phyloP scores from a whole-genome alignment of 2,329 filamentous ascomycete genomes.

The Paecilomyces formosus region DNA sequence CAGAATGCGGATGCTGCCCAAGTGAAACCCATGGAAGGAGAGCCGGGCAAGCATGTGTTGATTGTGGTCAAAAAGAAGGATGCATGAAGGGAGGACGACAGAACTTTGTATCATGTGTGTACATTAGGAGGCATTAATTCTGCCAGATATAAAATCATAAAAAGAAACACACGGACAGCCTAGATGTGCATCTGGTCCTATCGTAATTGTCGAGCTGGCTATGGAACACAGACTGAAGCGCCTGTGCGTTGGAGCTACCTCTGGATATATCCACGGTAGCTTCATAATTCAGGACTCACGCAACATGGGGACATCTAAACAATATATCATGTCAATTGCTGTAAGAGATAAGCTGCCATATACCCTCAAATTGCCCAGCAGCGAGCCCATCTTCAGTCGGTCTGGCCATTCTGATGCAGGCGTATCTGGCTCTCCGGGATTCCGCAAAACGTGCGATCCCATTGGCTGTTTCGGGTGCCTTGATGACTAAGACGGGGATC shows the following conservation, averaged over 20 bases:
- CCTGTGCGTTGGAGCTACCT: not conserved
- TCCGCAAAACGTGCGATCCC: conserved; percentile 22
- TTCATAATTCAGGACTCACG: not conserved
- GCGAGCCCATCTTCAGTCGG: not conserved
- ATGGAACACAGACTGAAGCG: not conserved
- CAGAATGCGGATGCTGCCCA: conserved; percentile 36
- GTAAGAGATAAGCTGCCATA: not conserved
- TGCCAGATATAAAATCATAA: not conserved
- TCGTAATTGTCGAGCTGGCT: not conserved
- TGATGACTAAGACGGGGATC: conserved; percentile 29
- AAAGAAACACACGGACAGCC: not conserved
- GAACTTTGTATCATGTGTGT: not conserved
- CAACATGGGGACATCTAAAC: not conserved
- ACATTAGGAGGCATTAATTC: not conserved
- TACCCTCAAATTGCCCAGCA: not conserved
- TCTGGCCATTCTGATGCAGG: not conserved
- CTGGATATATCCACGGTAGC: not conserved
- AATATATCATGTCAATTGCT: not conserved
- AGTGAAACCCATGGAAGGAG: conserved; percentile 34
- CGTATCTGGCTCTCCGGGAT: not conserved
- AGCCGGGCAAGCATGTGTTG: conserved; percentile 29
- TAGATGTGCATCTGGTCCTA: not conserved
- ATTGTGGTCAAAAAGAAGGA: conserved; percentile 29
- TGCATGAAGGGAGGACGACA: not conserved
- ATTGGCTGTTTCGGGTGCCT: conserved; percentile 19